Evolutionary conservation across 73 alveolate species (phyloP).

Genomic region (Effrenium voratum): DNA sequence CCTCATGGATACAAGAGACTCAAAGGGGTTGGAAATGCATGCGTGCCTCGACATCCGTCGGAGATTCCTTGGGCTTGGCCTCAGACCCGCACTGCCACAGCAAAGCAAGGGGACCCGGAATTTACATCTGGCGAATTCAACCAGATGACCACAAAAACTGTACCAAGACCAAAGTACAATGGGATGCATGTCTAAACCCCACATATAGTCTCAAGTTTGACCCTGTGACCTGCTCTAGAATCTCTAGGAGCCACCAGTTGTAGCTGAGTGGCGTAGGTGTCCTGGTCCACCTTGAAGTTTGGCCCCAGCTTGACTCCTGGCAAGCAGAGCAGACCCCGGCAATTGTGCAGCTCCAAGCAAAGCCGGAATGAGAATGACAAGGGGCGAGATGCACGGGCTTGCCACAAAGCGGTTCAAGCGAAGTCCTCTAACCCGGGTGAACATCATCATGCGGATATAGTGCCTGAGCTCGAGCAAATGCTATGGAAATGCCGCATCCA

Average conservation of each 20-base stretch:
- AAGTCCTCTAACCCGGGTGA: conserved; percentile 49
- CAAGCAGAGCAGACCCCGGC: not conserved
- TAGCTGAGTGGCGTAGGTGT: not conserved
- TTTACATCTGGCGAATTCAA: too few relatives aligned
- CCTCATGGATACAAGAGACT: too few relatives aligned
- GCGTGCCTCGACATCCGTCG: too few relatives aligned
- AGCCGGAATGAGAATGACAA: not conserved
- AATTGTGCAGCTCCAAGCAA: too few relatives aligned
- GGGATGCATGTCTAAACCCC: too few relatives aligned
- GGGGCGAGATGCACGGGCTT: not conserved
- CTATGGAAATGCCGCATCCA: not conserved
- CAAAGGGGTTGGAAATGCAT: too few relatives aligned
- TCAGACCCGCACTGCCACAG: too few relatives aligned
- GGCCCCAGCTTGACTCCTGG: conserved; percentile 28
- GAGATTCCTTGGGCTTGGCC: too few relatives aligned
- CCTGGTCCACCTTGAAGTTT: conserved; percentile 16
- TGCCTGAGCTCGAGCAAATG: not conserved
- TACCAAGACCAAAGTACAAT: too few relatives aligned
- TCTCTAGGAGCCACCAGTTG: not conserved
- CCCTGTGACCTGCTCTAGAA: not conserved
- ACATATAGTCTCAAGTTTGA: too few relatives aligned
- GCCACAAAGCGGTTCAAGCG: not conserved
- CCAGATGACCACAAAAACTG: too few relatives aligned
- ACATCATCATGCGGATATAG: conserved; percentile 70
- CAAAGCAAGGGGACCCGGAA: too few relatives aligned